Evolutionary conservation across 2,329 filamentous ascomycete species (phyloP), one percentile per base, ranked within the genome.

Genomic region (Canariomyces notabilis): DNA sequence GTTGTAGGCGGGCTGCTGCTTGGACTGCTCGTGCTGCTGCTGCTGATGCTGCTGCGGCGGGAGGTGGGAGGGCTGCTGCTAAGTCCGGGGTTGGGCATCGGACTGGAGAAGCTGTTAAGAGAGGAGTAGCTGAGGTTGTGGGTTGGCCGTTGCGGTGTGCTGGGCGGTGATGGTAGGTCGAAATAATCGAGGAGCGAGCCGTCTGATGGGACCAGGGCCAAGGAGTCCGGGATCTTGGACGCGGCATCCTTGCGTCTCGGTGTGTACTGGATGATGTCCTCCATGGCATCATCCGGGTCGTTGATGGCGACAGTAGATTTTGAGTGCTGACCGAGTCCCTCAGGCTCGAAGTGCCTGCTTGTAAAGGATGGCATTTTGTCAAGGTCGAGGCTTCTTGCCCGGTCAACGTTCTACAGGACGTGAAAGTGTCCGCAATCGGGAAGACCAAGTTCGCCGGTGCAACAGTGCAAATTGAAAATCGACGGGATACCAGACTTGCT

Each of bases 141-240:
- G 40, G 44, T 46, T 18, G 48, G 12, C 6, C 37, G 44, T 6
- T 44, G 44, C 6, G 51, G 51, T 11, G 51, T 53, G 43, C 48
- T 51, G 4, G 51, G 51, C n/a, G 48, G 51, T 2, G 51, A 53
- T 15, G 51, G 51, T 14, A 53, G 48, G 49, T 53, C 51, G 34
- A 53, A 53, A 43, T 49, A 46, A 11, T 53, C 51, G 22, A 53
- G 51, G 5, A 51, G 46, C n/a, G 42, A 48, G 23, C 46, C 49
- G 41, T 47, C 41, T 1, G 50, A 52, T 20, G 50, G 43, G 40
- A 23, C 46, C 32, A 47, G 29, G 39, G 34, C 11, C 12, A 42
- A 26, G 21, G 43, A 32, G 33, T n/a, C 18, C 21, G 37, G 16
- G 19, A 43, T 32, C 14, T 29, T 32, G 7, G 40, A 29, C 32